Evolutionary conservation across 2,329 filamentous ascomycete genomes (phyloP), one percentile per base, ranked within the genome.

Genomic region (Fusarium lateritium): DNA sequence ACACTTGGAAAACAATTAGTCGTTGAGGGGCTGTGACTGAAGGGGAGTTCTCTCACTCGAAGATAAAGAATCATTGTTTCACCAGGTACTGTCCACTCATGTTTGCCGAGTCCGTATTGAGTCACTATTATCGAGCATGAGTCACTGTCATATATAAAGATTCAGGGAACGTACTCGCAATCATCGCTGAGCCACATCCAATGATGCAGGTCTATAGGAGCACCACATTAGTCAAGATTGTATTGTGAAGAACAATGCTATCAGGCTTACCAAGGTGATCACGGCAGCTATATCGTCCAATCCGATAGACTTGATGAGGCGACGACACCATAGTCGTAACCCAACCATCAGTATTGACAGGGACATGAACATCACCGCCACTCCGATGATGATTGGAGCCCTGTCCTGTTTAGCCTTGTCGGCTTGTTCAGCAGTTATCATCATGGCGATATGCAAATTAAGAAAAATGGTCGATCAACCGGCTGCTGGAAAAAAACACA

Each of bases 91-190:
- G 66, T 73, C 42, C 47, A 70, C 1, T 46, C 22, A 14, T 73
- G 71, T 24, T 39, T 45, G 0, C 71, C 71, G 3, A 73, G 56
- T 4, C 71, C 71, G 7, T 68, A 68, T 15, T 31, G 13, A 1
- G 71, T 72, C 71, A 73, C 71, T 73, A 14, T 33, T 3, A 4
- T 0, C 14, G 22, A 31, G 7, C 2, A 21, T 73, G 14, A 73
- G 40, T 13, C 8, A 3, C 5, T 10, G 7, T 33, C 2, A 5
- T 0, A 0, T 5, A 2, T 4, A 13, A 6, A 2, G 8, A 5
- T 4, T 3, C 4, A 3, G 4, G 11, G 2, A 15, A 43, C 69
- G 0, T 56, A 70, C 71, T 73, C 1, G 65, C 36, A 26, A 62
- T 39, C 3, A 73, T 38, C 0, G 71, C 43, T 0, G 38, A n/a